Evolutionary conservation across 129 eudicot species (phyloP).

Genomic region (Solidago caesia): DNA sequence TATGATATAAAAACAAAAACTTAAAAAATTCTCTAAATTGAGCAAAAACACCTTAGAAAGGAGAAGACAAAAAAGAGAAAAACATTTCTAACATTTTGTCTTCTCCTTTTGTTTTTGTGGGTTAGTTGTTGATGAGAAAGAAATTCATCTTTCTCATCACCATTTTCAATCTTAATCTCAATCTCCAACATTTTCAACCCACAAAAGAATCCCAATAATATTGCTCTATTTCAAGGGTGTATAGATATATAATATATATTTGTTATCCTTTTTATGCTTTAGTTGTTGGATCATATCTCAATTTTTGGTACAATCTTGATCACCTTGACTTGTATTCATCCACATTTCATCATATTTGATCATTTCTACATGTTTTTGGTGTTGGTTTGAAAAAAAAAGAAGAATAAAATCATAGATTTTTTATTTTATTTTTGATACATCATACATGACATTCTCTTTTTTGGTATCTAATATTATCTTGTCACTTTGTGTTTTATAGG

Average conservation of each 20-base stretch:
- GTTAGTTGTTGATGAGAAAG: neutral
- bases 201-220: conserved; percentile 20
- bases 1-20: neutral
- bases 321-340: conserved; percentile 20
- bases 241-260: neutral
- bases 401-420: no score
- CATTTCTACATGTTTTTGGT: neutral
- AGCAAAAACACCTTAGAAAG: conserved; percentile 9
- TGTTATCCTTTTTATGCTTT: conserved; percentile 13
- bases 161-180: conserved; percentile 10
- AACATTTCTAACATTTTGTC: neutral
- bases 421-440: no score
- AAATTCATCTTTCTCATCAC: conserved; percentile 25
- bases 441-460: no score
- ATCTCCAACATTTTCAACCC: neutral
- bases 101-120: conserved; percentile 23
- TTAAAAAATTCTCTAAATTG: neutral
- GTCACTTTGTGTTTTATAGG: conserved; percentile 4
- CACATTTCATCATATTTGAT: conserved; percentile 3
- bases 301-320: conserved; percentile 21
- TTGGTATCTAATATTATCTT: neutral
- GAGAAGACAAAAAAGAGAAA: conserved; percentile 15
- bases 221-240: neutral
- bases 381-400: neutral
- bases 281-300: conserved; percentile 20